Evolutionary conservation across 2,329 filamentous ascomycete genomes (phyloP), one percentile per base, ranked within the genome.

Genomic region (Rutstroemia sp.): DNA sequence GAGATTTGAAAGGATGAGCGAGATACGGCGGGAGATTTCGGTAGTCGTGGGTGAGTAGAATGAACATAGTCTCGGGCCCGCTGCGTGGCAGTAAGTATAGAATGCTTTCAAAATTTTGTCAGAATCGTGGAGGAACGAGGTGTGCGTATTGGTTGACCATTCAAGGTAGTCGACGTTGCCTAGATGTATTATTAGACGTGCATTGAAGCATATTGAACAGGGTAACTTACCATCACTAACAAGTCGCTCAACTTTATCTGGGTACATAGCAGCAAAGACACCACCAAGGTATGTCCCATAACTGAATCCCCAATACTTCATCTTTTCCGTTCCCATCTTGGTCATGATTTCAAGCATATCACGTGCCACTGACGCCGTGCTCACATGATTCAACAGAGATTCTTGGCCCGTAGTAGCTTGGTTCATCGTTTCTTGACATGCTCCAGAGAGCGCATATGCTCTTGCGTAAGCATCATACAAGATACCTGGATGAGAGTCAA

Each of bases 231-330:
- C 63, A 58, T 66, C 65, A 39, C 57, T 60, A 2, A 77, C 67
- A 52, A 78, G 64, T 14, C 75, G 70, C 0, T 70, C 74, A 8
- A 78, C 65, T 21, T 66, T 66, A 0, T 69, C 68, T 0, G 75
- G 75, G 55, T 70, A 75, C 65, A 76, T 68, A 4, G 70, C 70
- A 8, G 74, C 74, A 57, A 77, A 76, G 0, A 70, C 73, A n/a
- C 70, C 72, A 1, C 74, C 74, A 4, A 76, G 65, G 6, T 73
- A 66, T 0, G 73, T 75, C 5, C 75, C 75, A 57, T 81, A 81
- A 5, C 75, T 78, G 52, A 79, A 73, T 0, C 78, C 77, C 68
- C 76, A 73, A 60, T 78, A 80, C 61, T 75, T 74, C 30, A 79
- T 60, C 58, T 66, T 68, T 45, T 61, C 61, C 55, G 58, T 57